Evolutionary conservation across 495 filamentous ascomycete species (phyloP), one percentile per base, ranked within the genome.

Genomic region (Staphylotrichum tortipilum): DNA sequence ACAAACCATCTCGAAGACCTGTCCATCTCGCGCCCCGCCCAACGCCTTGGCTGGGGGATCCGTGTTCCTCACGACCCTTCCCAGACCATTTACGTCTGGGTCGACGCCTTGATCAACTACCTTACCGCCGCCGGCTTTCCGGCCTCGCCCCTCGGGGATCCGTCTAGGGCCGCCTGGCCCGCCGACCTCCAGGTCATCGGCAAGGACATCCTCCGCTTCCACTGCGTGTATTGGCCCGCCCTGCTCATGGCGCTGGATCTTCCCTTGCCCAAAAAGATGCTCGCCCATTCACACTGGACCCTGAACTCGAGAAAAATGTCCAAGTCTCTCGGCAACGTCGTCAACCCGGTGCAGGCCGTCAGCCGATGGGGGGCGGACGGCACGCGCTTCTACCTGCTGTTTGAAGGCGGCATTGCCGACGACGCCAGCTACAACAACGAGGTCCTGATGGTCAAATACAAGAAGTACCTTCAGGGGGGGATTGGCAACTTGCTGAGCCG

Each of bases 21-120:
- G 10, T 94, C 88, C 4, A 78, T 98, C 21, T 97, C 94, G 1
- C 76, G 94, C 26, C 94, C 92, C 1, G 65, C 73, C 12, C 78
- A 85, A 44, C 77, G 92, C 29, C 67, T 97, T 21, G 78, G 64
- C 19, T 98, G 92, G 92, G 92, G 94, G 3, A 91, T 98, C 45
- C 82, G 77, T 6, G 91, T 95, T 30, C 92, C 92, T 7, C 80
- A 80, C 42, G 92, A 97, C 59, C 68, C 78, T 1, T 78, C 69
- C 15, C 94, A 97, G 67, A 96, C 90, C 3, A 91, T 98, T 53
- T 98, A 97, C 62, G 94, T 97, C 30, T 98, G 92, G 92, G 76
- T 98, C 4, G 94, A 97, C 68, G 92, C 92, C 4, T 75, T 98
- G 21, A 76, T 96, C 54, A 97, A 96, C 66, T 97, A 98, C 59